These are phyloP conservation scores for Geranium rotundifolium DNA, from an alignment of 345 rosid genomes.

Conservation along the genomic window DNA sequence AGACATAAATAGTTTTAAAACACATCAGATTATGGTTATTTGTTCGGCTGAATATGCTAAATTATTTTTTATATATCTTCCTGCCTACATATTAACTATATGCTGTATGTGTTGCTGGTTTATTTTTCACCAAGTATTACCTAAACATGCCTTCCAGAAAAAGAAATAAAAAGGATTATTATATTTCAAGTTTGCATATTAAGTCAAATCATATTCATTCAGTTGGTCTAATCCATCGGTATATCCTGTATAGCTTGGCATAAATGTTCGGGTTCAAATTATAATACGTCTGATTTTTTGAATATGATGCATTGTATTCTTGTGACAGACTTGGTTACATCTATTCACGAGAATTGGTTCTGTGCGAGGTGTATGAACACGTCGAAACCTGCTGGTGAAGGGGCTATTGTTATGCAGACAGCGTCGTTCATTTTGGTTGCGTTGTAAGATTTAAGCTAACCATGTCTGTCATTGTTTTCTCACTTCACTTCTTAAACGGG, in stretches of 20 bases:
- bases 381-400: conserved; percentile 60
- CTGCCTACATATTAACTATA: background rate
- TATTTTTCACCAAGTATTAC: background rate
- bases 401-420: conserved; percentile 70
- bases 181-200: too few species aligned
- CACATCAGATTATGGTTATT: background rate
- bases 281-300: background rate
- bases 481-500: background rate
- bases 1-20: background rate
- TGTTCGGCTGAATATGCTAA: background rate
- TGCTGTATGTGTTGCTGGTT: background rate
- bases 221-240: too few species aligned
- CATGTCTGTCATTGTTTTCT: background rate
- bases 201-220: too few species aligned
- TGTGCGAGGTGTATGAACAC: conserved; percentile 67
- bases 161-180: background rate
- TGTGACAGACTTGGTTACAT: conserved; percentile 55
- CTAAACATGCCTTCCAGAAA: background rate
- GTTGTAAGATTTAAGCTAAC: conserved; percentile 32
- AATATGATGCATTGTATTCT: conserved; percentile 1
- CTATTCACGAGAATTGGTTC: conserved; percentile 73
- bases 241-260: too few species aligned
- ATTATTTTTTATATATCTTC: background rate
- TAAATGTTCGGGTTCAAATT: background rate
- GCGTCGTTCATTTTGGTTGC: conserved; percentile 52